Percentiles rank a stretch among this genome's conserved stretches.
phyloP scores from a whole-genome alignment of 345 rosid genomes.

The Tarenaya hassleriana region DNA sequence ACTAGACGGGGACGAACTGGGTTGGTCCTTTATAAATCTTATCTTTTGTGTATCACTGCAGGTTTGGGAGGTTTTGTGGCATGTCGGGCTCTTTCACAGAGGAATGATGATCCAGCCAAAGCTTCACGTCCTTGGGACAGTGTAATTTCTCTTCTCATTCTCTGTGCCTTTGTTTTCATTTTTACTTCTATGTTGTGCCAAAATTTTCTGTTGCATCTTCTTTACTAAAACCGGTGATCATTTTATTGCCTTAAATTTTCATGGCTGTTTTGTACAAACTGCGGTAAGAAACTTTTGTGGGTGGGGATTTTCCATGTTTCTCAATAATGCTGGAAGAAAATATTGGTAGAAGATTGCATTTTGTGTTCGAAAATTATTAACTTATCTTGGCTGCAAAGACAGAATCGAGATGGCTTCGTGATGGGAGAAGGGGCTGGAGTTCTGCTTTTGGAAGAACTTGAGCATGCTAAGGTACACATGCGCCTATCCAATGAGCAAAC shows the following conservation, averaged over 20 bases:
- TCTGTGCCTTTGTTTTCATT: constrained; percentile 8
- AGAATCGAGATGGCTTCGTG: constrained; percentile 96
- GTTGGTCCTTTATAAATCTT: too few relatives aligned
- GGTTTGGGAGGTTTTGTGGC: constrained; percentile 99
- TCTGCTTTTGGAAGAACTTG: constrained; percentile 86
- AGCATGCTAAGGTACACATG: constrained; percentile 82
- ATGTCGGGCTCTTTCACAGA: constrained; percentile 82
- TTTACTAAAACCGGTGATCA: background rate
- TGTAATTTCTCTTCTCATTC: constrained; percentile 34
- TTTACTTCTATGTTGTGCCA: background rate
- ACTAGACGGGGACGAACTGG: too few relatives aligned
- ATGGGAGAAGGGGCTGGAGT: constrained; percentile 99
- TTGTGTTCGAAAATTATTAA: background rate
- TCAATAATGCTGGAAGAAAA: constrained; percentile 1
- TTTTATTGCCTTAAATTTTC: background rate
- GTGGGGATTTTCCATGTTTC: background rate
- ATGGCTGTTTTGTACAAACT: too few relatives aligned
- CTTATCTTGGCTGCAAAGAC: constrained; percentile 21
- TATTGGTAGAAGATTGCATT: background rate
- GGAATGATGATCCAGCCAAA: constrained; percentile 79
- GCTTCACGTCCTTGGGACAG: constrained; percentile 98
- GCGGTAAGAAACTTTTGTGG: background rate
- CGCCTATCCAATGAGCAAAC: too few relatives aligned
- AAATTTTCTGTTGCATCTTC: background rate
- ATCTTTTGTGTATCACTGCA: constrained; percentile 31